Evolutionary conservation across 805 yeast genomes (phyloP), one percentile per base, ranked within the genome.

Genomic region (Komagataella pastoris): DNA sequence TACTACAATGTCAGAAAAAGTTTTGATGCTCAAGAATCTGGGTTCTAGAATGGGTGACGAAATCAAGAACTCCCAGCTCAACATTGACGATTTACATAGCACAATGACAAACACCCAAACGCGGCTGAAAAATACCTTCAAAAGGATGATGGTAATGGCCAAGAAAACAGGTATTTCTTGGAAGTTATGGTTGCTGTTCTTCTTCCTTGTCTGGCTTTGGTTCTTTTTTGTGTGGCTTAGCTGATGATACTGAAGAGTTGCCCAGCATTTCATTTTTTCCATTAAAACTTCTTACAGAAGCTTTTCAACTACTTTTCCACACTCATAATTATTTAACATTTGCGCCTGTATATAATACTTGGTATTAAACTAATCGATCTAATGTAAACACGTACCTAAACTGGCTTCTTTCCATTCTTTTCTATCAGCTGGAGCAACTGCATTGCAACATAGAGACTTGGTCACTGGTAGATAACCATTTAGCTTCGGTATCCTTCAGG

Each of bases 371-470:
- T 30, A 30, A 30, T 30, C 14, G 40, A 30, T 30, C 40, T 30
- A 30, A 30, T 30, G 40, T 30, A 30, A 8, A 30, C 40, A 30
- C 3, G 40, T 10, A 30, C 40, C 14, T 7, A 30, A 30, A 10
- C 40, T 30, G 40, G 6, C 23, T 3, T 3, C 23, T 21, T 21
- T 21, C 23, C 6, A 2, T 21, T 10, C 12, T 10, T 14, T 10
- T 2, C 40, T 10, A 10, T 30, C 40, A 67, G 54, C 69, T 65
- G 10, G 88, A 78, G 63, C 97, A 89, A 48, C 89, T 79, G 61
- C 91, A 84, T 60, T 82, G 89, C 46, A 74, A 65, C 83, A 85
- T 88, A 52, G 71, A 74, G 1, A 71, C 71, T 7, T 70, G 74
- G 2, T 79, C 79, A 7, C 69, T 74, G 36, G 76, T 79, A 10